phyloP scores from a whole-genome alignment of 805 yeast genomes.

The Clavispora fructus region DNA sequence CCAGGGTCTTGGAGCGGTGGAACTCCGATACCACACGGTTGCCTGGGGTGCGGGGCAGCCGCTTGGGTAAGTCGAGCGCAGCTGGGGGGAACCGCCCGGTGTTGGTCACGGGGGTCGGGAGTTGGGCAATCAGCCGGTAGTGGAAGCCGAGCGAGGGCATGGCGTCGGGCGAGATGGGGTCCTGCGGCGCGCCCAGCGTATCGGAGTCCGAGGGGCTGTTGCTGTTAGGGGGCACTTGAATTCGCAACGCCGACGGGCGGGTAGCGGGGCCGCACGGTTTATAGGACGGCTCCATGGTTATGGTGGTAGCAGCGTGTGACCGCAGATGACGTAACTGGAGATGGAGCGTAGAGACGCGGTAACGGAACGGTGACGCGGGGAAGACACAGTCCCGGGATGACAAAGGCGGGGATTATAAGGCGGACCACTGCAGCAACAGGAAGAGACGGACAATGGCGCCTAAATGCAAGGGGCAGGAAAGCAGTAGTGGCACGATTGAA shows the following conservation, averaged over 20 bases:
- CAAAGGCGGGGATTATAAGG: no score
- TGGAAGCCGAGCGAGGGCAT: constrained; percentile 1
- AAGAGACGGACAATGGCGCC: no score
- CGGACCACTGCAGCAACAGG: no score
- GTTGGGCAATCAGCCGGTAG: constrained; percentile 33
- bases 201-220: neutral
- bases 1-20: constrained; percentile 1
- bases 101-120: constrained; percentile 41
- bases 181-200: constrained; percentile 4
- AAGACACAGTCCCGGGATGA: no score
- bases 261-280: neutral
- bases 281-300: neutral
- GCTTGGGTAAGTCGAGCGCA: constrained; percentile 8
- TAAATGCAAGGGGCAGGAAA: no score
- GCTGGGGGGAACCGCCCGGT: constrained; percentile 6
- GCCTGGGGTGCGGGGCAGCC: neutral
- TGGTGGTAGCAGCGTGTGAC: no score
- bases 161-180: constrained; percentile 4
- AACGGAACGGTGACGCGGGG: no score
- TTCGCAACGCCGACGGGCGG: neutral
- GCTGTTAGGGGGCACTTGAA: neutral
- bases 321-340: no score
- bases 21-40: constrained; percentile 11
- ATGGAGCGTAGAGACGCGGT: no score
- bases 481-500: no score